Percentiles rank a stretch among this genome's conserved stretches.
Evolutionary conservation across 306 rosid species (phyloP).

Genomic region (Lathyrus tuberosus): DNA sequence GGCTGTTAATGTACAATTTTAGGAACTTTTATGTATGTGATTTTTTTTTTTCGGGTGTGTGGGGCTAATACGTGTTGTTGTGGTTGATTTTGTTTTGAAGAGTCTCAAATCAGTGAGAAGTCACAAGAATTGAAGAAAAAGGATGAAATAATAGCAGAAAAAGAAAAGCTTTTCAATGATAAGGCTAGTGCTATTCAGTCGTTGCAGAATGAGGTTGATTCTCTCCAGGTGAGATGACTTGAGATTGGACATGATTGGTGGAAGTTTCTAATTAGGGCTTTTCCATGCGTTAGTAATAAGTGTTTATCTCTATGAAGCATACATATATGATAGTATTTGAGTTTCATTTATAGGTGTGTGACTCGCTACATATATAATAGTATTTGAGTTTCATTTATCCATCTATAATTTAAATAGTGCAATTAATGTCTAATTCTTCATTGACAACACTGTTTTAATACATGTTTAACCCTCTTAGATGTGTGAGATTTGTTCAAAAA

Average conservation of each 20-base stretch:
- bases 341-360: no score
- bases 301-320: background rate
- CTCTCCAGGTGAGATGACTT: slow-evolving; percentile 72
- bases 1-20: background rate
- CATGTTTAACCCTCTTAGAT: no score
- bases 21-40: slow-evolving; percentile 1
- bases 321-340: no score
- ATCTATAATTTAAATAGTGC: no score
- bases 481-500: no score
- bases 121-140: slow-evolving; percentile 58
- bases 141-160: slow-evolving; percentile 60
- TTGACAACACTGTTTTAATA: no score
- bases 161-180: slow-evolving; percentile 59
- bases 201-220: slow-evolving; percentile 64
- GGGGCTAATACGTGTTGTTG: slow-evolving; percentile 37
- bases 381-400: no score
- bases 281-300: background rate
- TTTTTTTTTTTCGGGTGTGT: slow-evolving; percentile 17
- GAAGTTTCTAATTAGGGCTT: background rate
- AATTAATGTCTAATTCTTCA: no score
- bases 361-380: no score
- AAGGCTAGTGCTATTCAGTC: slow-evolving; percentile 53
- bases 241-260: background rate
- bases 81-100: slow-evolving; percentile 50
- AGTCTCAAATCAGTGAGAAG: slow-evolving; percentile 59